Percentiles rank a stretch among this genome's conserved stretches.
These are phyloP conservation scores for Chrysopogon serrulatus DNA, from an alignment of 176 grass and related monocot species.

Conservation along the genomic window DNA sequence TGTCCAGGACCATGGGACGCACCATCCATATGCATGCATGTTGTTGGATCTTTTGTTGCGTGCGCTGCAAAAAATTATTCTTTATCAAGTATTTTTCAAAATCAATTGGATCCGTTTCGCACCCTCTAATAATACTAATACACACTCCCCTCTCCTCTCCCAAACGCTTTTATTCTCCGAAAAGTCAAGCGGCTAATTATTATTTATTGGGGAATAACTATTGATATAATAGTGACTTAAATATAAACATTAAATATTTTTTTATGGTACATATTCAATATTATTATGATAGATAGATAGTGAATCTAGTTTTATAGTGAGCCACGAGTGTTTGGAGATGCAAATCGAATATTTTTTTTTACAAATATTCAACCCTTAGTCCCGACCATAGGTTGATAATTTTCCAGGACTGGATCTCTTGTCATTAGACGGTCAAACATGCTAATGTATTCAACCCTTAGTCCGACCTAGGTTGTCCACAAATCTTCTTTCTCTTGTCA, in stretches of 20 bases:
- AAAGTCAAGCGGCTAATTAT: too few species aligned
- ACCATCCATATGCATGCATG: not conserved
- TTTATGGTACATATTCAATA: too few species aligned
- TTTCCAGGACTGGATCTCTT: not conserved
- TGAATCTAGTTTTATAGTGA: too few species aligned
- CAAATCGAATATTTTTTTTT: too few species aligned
- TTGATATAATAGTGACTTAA: too few species aligned
- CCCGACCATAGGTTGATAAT: not conserved
- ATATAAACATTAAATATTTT: too few species aligned
- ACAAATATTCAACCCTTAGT: slow-evolving; percentile 24
- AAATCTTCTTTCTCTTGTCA: slow-evolving; percentile 8
- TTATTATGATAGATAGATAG: too few species aligned
- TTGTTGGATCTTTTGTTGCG: not conserved
- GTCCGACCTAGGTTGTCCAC: not conserved
- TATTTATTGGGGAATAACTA: too few species aligned
- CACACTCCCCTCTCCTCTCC: too few species aligned
- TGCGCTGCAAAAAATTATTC: not conserved
- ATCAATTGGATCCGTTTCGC: not conserved
- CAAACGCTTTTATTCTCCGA: too few species aligned
- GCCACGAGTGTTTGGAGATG: too few species aligned
- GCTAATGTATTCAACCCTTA: too few species aligned
- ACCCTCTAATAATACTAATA: not conserved
- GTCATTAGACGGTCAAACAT: slow-evolving; percentile 5
- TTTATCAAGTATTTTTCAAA: not conserved
- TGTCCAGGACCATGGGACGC: not conserved